Conservation (phyloP, 2,329 filamentous ascomycete genomes). For the Akanthomyces muscarius region DNA sequence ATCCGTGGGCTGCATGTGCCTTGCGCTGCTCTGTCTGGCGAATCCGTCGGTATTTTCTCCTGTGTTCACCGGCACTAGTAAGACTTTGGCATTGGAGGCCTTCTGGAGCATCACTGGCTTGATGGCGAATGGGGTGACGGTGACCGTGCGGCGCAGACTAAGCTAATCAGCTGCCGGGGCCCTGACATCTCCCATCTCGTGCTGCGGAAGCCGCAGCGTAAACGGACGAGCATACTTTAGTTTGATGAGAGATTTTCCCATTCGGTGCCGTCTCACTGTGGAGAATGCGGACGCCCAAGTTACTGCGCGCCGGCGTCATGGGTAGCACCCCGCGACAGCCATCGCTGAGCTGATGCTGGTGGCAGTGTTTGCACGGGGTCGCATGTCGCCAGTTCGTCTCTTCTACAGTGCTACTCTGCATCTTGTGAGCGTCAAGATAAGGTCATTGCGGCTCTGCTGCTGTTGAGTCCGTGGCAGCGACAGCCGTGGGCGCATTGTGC, state of each 20-base stretch:
- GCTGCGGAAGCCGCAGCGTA: neutral
- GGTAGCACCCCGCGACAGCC: neutral
- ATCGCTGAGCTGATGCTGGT: neutral
- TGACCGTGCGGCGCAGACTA: slow-evolving; percentile 3
- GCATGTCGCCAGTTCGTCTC: neutral
- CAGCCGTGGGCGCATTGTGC: neutral
- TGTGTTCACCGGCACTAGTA: neutral
- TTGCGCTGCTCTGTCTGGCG: neutral
- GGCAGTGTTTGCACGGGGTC: neutral
- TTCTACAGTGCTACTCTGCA: neutral
- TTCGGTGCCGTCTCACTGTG: slow-evolving; percentile 1
- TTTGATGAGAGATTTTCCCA: slow-evolving; percentile 7
- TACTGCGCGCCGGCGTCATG: neutral
- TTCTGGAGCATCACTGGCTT: neutral
- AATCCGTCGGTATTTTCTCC: neutral
- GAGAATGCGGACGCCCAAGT: neutral
- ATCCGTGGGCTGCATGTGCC: neutral
- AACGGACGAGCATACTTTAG: neutral
- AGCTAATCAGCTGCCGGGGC: neutral
- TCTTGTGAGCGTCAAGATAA: neutral
- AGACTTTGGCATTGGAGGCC: neutral
- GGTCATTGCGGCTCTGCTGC: neutral
- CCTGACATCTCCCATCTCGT: neutral
- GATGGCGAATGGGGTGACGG: neutral
- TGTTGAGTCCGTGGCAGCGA: neutral